Conservation (phyloP, 2,329 filamentous ascomycete species). For the Diaporthe ilicicola region DNA sequence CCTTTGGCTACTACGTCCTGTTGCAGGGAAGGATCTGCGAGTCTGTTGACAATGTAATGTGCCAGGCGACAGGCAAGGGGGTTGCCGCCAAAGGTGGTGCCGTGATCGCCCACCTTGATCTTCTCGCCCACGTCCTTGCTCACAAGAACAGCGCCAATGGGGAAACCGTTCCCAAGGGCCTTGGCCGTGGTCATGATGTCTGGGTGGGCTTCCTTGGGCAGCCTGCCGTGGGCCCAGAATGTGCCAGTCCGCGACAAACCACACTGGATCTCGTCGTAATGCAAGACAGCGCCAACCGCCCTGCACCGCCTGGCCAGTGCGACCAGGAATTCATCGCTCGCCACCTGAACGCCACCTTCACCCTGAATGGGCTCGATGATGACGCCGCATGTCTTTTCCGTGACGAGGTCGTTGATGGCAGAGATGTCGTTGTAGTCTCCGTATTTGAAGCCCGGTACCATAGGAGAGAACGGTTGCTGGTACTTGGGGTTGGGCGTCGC, state of each 20-base stretch:
- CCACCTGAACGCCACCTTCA: conserved; percentile 90
- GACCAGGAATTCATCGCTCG: conserved; percentile 81
- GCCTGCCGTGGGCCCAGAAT: conserved; percentile 85
- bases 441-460: conserved; percentile 92
- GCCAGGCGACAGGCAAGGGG: conserved; percentile 85
- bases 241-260: conserved; percentile 86
- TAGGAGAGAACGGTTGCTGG: conserved; percentile 91
- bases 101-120: conserved; percentile 77
- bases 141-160: conserved; percentile 83
- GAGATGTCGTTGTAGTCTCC: conserved; percentile 85
- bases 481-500: conserved; percentile 98
- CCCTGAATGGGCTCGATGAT: conserved; percentile 98
- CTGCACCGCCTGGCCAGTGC: conserved; percentile 86
- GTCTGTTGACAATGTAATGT: conserved; percentile 82
- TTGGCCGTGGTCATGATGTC: conserved; percentile 96
- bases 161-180: conserved; percentile 95
- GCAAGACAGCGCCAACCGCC: conserved; percentile 86
- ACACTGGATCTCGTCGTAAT: conserved; percentile 98
- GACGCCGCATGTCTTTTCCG: conserved; percentile 87
- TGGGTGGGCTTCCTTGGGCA: conserved; percentile 84
- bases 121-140: conserved; percentile 71
- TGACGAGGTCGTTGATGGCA: conserved; percentile 77
- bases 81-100: conserved; percentile 94
- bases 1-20: conserved; percentile 73
- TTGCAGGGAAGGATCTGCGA: conserved; percentile 77